Evolutionary conservation across 345 rosid species (phyloP).

Genomic region (Salix brachista): DNA sequence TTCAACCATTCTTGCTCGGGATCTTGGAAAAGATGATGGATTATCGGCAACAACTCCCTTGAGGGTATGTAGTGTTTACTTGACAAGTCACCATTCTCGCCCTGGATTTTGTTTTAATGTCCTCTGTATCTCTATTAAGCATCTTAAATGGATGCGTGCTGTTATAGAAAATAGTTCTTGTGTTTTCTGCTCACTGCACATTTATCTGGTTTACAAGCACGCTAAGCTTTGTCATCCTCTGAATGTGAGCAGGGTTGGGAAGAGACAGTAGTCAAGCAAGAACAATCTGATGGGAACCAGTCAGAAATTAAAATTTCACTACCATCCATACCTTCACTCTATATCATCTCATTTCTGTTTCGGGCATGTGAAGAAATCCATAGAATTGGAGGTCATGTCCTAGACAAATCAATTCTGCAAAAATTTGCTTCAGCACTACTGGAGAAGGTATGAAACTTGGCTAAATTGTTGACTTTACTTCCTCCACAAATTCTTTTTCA

Average conservation of each 20-base stretch:
- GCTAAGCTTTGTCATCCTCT: conserved; percentile 20
- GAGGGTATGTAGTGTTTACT: conserved; percentile 49
- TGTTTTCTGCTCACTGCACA: not conserved
- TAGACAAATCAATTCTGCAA: conserved; percentile 77
- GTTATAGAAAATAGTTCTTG: not conserved
- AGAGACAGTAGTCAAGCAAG: conserved; percentile 83
- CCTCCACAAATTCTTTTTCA: not conserved
- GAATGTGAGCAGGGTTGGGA: conserved; percentile 85
- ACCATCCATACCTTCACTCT: conserved; percentile 93
- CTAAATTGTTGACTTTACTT: not conserved
- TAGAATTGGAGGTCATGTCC: conserved; percentile 96
- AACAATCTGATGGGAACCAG: conserved; percentile 54
- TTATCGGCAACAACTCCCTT: conserved; percentile 66
- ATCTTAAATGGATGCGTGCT: not conserved
- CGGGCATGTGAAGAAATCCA: conserved; percentile 97
- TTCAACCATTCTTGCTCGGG: conserved; percentile 60
- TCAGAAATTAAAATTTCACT: conserved; percentile 87
- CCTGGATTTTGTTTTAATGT: not conserved
- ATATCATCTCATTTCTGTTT: conserved; percentile 78
- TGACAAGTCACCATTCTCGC: not conserved
- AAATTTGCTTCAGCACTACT: conserved; percentile 64
- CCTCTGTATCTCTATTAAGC: not conserved
- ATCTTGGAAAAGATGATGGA: conserved; percentile 77
- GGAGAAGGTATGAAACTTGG: conserved; percentile 58
- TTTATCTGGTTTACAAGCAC: not conserved